Evolutionary conservation across 2,329 filamentous ascomycete species (phyloP).

Genomic region (Fusarium albosuccineum): DNA sequence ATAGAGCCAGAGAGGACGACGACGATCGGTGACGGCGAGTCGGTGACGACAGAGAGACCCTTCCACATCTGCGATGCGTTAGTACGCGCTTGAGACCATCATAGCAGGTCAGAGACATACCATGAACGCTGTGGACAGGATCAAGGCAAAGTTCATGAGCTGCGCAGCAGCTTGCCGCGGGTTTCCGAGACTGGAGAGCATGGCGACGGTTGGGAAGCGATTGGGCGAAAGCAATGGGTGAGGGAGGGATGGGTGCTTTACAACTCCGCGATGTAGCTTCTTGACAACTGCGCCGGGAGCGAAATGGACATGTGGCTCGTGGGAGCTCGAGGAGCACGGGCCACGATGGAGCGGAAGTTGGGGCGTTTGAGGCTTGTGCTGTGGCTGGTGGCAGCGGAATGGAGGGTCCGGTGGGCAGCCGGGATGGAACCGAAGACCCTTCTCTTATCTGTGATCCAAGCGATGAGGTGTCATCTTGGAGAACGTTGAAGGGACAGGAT

Average conservation of each 20-base stretch:
- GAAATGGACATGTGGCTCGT: conserved; percentile 43
- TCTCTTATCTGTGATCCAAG: too few species aligned
- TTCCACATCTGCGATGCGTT: conserved; percentile 77
- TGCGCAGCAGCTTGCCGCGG: conserved; percentile 85
- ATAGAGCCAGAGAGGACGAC: conserved; percentile 88
- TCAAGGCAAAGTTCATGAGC: conserved; percentile 90
- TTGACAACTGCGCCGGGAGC: conserved; percentile 20
- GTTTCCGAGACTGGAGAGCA: conserved; percentile 79
- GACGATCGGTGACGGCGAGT: conserved; percentile 83
- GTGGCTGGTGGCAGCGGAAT: conserved; percentile 18
- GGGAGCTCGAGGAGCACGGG: conserved; percentile 34
- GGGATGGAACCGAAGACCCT: too few species aligned
- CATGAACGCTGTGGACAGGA: conserved; percentile 94
- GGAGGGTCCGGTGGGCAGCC: not conserved
- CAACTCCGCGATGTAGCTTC: conserved; percentile 37
- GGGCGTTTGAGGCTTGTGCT: conserved; percentile 27
- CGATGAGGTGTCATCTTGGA: too few species aligned
- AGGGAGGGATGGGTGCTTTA: conserved; percentile 27
- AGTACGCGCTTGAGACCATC: conserved; percentile 37
- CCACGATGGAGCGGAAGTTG: conserved; percentile 25
- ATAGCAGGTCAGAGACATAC: conserved; percentile 54
- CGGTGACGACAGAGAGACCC: conserved; percentile 81
- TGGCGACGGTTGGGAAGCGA: conserved; percentile 50
- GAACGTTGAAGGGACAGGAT: too few species aligned
- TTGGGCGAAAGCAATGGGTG: not conserved